Evolutionary conservation across 2,329 filamentous ascomycete species (phyloP), one percentile per base, ranked within the genome.

Genomic region (Aspergillus niger): DNA sequence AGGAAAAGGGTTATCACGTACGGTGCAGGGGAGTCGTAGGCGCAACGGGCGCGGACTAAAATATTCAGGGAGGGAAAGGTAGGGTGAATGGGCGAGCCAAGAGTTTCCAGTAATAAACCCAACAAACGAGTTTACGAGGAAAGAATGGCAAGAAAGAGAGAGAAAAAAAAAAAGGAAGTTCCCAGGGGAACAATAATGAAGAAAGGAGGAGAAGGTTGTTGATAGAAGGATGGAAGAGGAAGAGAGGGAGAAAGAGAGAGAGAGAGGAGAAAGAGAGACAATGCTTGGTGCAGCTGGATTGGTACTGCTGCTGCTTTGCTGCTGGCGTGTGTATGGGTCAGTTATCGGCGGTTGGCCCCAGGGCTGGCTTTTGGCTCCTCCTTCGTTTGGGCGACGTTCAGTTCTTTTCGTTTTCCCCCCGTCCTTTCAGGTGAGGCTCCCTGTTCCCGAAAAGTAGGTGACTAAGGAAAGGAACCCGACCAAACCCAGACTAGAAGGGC

Each of bases 1-100:
- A 65, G 67, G 65, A 72, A 70, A 72, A 71, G 70, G 69, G 70
- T 68, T 65, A 69, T 68, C 61, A 70, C 70, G 61, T 72, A 74
- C 71, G 65, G 68, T 74, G 66, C 60, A 68, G 60, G 58, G 63
- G 57, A 65, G 57, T 13, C 32, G 32, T 59, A 67, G 65, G 68
- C 67, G 71, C 69, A 71, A 70, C 69, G 69, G 53, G 69, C 65
- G 66, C 70, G 51, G 60, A 63, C 60, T 60, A 65, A 67, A 66
- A 62, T 59, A 69, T 63, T 63, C 66, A 56, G 58, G 58, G 49
- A 67, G 64, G 59, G 59, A 62, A 63, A 63, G 62, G 64, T 53
- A 64, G 63, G 52, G 63, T 24, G 39, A 56, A 64, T 54, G 24
- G 41, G 26, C 55, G 52, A 44, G 53, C 43, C 53, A 44, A 55